Evolutionary conservation across 192 early-diverging fungal genomes (phyloP), one percentile per base, ranked within the genome.

Genomic region (Entrophospora sp.): DNA sequence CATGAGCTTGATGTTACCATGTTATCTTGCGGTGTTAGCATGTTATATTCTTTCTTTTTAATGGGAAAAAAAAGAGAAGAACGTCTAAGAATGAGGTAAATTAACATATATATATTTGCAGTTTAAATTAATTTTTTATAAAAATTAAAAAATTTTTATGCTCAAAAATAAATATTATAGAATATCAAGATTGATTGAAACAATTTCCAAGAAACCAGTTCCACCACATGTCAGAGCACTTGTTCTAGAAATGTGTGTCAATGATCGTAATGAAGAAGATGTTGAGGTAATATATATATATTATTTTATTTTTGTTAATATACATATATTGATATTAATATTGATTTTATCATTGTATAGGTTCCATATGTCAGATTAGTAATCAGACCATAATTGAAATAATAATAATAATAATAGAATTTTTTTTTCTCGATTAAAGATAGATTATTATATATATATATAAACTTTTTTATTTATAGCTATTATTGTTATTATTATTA

Each of bases 41-140:
- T 99, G 95, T 75, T 99, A 53, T 97, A 91, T 71, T 83, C 92
- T 5, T 85, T 86, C 67, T 96, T 97, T 56, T 85, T 91, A 84
- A 79, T 78, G 38, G 84, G 83, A 71, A 92, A 93, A 81, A 95
- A 93, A 88, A 70, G 75, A 10, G 87, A 91, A 67, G 91, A 91
- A 57, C 83, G 94, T 22, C 69, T 85, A 77, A 46, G 77, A 18
- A 87, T 95, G 87, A 87, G 81, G 87, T 90, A 72, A 75, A 75
- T 71, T 24, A 7, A 43, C 34, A 14, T 14, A 8, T 34, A 0
- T 22, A 25, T 45, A n/a, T 13, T 64, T 34, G 18, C 12, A 46
- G 24, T 18, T 69, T 56, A n/a, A 32, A 24, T 27, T 66, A 6
- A 31, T 51, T 69, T n/a, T 61, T 71, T 43, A 0, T 74, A 34